Conservation (phyloP, 805 yeast genomes). For the Brettanomyces naardenensis region DNA sequence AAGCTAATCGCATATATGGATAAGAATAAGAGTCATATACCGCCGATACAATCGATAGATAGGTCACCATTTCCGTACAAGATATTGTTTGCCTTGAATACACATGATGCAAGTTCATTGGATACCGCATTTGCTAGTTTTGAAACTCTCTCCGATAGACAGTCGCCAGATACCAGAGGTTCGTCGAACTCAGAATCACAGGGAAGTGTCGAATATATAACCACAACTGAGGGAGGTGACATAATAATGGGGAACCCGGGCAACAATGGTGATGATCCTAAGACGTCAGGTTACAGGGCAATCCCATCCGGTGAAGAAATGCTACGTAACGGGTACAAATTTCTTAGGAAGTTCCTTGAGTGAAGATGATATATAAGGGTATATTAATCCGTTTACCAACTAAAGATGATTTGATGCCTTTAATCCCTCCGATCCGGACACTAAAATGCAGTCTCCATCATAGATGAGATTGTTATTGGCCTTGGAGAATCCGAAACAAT, state of each 20-base stretch:
- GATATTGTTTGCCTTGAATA: conserved; percentile 23
- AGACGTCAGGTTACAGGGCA: conserved; percentile 1
- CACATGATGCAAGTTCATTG: conserved; percentile 19
- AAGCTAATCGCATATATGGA: conserved; percentile 48
- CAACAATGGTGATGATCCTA: not conserved
- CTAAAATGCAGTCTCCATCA: conserved; percentile 1
- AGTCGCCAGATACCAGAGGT: not conserved
- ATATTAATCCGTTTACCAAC: not conserved
- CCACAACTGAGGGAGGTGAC: conserved; percentile 20
- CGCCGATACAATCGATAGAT: conserved; percentile 63
- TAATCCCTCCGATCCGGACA: conserved; percentile 2
- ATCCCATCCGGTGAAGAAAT: conserved; percentile 23
- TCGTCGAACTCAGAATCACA: conserved; percentile 2
- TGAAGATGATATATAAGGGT: conserved; percentile 2
- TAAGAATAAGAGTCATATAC: conserved; percentile 55
- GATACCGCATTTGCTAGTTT: conserved; percentile 17
- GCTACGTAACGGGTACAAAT: conserved; percentile 26
- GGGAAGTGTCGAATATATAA: conserved; percentile 22
- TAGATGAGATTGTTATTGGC: conserved; percentile 11
- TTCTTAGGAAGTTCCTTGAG: conserved; percentile 31
- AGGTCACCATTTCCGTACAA: conserved; percentile 56
- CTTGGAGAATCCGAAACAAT: conserved; percentile 23
- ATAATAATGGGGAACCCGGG: conserved; percentile 11
- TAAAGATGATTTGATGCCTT: not conserved
- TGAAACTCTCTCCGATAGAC: conserved; percentile 9